Evolutionary conservation across 2,329 filamentous ascomycete genomes (phyloP), one percentile per base, ranked within the genome.

Genomic region (Talaromyces funiculosus): DNA sequence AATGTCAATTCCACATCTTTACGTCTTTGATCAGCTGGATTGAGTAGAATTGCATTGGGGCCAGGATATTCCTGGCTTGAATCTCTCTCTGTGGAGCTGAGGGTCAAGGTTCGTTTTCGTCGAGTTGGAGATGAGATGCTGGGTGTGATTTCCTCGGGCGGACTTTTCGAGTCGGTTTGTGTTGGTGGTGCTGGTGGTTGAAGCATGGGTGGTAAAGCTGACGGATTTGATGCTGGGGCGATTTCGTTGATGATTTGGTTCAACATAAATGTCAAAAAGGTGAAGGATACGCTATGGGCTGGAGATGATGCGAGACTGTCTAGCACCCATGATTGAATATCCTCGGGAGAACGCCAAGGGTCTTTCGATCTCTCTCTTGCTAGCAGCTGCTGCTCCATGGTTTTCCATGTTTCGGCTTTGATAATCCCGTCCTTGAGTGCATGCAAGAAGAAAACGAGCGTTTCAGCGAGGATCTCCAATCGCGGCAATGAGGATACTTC

Each of bases 281-380:
- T 89, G 69, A 97, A 96, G 0, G 89, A 89, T 59, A 96, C 92
- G 70, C 91, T 94, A 75, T 96, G 89, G 54, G 88, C 87, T 0
- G 91, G 89, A 0, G 85, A 82, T 1, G 83, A 79, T 0, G 88
- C 83, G 2, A 97, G 81, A 2, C 88, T 82, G 65, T 97, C 92
- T 4, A 96, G 83, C 1, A 94, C 76, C 71, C 78, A 80, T 40
- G 80, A 80, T 63, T 84, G 82, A 47, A 82, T 78, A 49, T 87
- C 84, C 60, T 88, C 85, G 43, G 72, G 70, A 4, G 75, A 73
- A 9, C 77, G 69, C 22, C 77, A 73, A 2, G 71, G 73, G 37
- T 79, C 80, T 65, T 82, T 84, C 1, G 73, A 64, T 64, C 80
- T 82, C 66, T 82, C 77, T 33, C 77, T 74, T 40, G 79, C 77